Percentiles rank a stretch among this genome's conserved stretches.
Conservation (phyloP, 140 eudicot species). For the Stevia rebaudiana region DNA sequence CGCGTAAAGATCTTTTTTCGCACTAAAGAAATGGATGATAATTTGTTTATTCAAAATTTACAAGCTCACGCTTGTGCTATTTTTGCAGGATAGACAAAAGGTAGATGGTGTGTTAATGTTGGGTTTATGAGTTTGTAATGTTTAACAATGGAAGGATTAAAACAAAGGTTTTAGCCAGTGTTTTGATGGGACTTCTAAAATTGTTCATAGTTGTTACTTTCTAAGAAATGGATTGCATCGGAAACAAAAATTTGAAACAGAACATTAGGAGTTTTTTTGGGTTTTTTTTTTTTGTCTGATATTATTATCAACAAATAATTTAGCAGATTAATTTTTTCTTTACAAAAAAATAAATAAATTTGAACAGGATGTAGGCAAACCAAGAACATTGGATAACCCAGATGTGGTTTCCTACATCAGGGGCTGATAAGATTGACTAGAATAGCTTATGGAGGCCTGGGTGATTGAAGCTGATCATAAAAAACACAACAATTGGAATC, state of each 20-base stretch:
- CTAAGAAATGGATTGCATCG: not conserved
- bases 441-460: no score
- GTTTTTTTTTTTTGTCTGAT: no score
- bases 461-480: no score
- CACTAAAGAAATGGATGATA: conserved; percentile 19
- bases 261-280: no score
- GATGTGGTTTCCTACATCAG: no score
- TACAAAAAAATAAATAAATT: no score
- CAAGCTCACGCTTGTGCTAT: conserved; percentile 28
- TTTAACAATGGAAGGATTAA: conserved; percentile 3
- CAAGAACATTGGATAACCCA: no score
- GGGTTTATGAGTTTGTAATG: conserved; percentile 23
- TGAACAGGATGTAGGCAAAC: no score
- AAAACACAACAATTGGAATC: no score
- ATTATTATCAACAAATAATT: no score
- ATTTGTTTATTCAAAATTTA: conserved; percentile 14
- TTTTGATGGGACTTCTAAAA: not conserved
- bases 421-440: no score
- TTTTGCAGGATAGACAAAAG: conserved; percentile 32
- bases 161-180: conserved; percentile 2
- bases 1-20: conserved; percentile 6
- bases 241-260: not conserved
- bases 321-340: no score
- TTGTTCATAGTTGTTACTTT: not conserved
- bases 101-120: conserved; percentile 13